phyloP scores from a whole-genome alignment of 805 yeast species.

The Saccharomyces jurei region DNA sequence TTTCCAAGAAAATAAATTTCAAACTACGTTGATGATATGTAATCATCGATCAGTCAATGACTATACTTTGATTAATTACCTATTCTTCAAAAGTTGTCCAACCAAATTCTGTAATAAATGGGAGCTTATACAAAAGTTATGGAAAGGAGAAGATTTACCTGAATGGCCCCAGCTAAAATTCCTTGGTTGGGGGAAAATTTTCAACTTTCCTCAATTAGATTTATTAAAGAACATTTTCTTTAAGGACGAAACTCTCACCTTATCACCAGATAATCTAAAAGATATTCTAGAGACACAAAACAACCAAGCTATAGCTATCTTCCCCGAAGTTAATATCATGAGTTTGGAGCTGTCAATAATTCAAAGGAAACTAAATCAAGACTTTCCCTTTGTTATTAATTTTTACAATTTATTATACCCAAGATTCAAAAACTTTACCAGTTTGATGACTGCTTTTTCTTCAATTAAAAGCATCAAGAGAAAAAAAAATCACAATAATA shows the following conservation, averaged over 20 bases:
- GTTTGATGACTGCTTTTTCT: slow-evolving; percentile 36
- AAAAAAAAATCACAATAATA: slow-evolving; percentile 15
- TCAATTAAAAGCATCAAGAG: slow-evolving; percentile 25
- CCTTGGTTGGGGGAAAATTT: slow-evolving; percentile 61
- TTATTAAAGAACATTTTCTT: slow-evolving; percentile 40
- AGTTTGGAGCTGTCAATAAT: slow-evolving; percentile 37
- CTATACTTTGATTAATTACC: slow-evolving; percentile 42
- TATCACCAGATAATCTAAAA: slow-evolving; percentile 27
- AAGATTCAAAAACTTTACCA: slow-evolving; percentile 52
- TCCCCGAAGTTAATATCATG: slow-evolving; percentile 80
- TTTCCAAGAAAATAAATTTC: slow-evolving; percentile 4
- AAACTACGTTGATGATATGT: slow-evolving; percentile 20
- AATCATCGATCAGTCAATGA: slow-evolving; percentile 70
- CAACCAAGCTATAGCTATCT: slow-evolving; percentile 56
- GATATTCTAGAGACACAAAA: slow-evolving; percentile 31
- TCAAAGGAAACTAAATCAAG: slow-evolving; percentile 49
- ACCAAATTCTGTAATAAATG: slow-evolving; percentile 3
- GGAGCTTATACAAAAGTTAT: slow-evolving; percentile 8
- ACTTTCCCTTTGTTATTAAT: slow-evolving; percentile 48
- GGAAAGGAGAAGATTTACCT: slow-evolving; percentile 4
- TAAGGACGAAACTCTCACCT: slow-evolving; percentile 64
- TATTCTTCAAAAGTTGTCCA: slow-evolving; percentile 19
- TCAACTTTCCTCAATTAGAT: slow-evolving; percentile 51
- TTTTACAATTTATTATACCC: slow-evolving; percentile 67
- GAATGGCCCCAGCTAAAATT: slow-evolving; percentile 42